Evolutionary conservation across 306 rosid species (phyloP), one percentile per base, ranked within the genome.

Genomic region (Canavalia gladiata): DNA sequence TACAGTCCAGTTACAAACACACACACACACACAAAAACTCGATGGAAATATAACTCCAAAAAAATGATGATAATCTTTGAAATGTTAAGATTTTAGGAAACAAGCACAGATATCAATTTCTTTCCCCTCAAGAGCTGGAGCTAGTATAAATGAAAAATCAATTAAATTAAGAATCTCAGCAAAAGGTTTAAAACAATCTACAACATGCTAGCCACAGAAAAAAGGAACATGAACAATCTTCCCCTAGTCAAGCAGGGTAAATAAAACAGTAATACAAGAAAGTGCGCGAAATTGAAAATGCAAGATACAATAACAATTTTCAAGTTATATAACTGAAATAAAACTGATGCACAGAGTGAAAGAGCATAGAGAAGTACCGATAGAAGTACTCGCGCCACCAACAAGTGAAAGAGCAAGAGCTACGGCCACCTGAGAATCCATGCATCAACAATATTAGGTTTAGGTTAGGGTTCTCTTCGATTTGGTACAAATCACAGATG

Each of bases 341-440:
- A 57, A 11, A 29, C 60, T 1, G 33, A 25, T 18, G 25, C n/a
- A 8, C 18, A n/a, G 45, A 72, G 43, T 42, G 47, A 58, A 13
- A 42, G 50, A 52, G 7, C 25, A 18, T 2, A 56, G 51, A 41
- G 11, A 63, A 84, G 13, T 56, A 96, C 99, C 99, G 43, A 96
- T 5, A 73, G 99, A 96, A 82, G 97, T 96, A 60, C 98, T 96
- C 75, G 86, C 54, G 66, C 99, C 99, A 78, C 98, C 99, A 1
- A 94, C 86, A 35, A 94, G 92, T 4, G 99, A 96, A 85, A 96
- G 99, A 35, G 90, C 98, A 63, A 96, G 97, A 84, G 99, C 99
- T 31, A 94, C 88, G 62, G 82, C 79, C 33, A 92, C 91, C 80
- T 91, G 99, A 84, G 97, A 91, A 87, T 89, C 97, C 98, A 94